Percentiles rank a stretch among this genome's conserved stretches.
phyloP scores from a whole-genome alignment of 1,284 basidiomycete genomes.

The Filobasidium uniguttulatum region DNA sequence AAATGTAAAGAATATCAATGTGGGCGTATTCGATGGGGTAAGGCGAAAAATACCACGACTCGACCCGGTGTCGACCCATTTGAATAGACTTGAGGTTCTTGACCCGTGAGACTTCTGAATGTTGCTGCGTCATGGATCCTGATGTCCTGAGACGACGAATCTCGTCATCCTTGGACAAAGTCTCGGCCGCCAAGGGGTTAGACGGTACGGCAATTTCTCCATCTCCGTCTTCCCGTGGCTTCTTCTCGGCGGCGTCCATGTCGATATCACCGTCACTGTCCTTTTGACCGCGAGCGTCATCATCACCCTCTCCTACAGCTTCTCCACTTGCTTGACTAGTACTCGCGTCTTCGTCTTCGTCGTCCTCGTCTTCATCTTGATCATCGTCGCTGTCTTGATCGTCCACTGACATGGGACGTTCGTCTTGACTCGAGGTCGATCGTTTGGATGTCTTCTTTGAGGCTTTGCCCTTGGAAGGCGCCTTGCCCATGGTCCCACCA shows the following conservation, averaged over 20 bases:
- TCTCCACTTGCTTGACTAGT: too few species aligned
- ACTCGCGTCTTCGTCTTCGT: conserved; percentile 44
- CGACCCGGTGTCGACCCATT: conserved; percentile 91
- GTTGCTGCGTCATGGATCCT: conserved; percentile 97
- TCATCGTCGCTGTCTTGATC: background rate
- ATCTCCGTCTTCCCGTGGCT: conserved; percentile 21
- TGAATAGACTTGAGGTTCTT: conserved; percentile 96
- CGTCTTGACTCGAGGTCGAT: conserved; percentile 40
- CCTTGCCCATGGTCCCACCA: conserved; percentile 27
- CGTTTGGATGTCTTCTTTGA: too few species aligned
- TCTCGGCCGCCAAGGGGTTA: conserved; percentile 35
- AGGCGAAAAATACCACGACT: conserved; percentile 98
- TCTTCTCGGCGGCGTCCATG: conserved; percentile 29
- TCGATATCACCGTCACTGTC: conserved; percentile 45
- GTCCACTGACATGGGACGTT: conserved; percentile 14
- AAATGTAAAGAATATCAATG: conserved; percentile 86
- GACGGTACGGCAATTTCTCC: conserved; percentile 38
- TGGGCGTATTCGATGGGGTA: conserved; percentile 97
- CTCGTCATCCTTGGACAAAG: conserved; percentile 85
- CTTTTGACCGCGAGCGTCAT: conserved; percentile 31
- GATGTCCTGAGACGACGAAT: conserved; percentile 96
- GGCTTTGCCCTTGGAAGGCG: conserved; percentile 52
- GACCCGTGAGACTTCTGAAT: conserved; percentile 91
- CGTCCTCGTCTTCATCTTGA: conserved; percentile 20
- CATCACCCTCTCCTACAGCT: conserved; percentile 44